Base-by-base conservation (phyloP, 164 flowering plant species). In the Paratinospora sagittata region DNA sequence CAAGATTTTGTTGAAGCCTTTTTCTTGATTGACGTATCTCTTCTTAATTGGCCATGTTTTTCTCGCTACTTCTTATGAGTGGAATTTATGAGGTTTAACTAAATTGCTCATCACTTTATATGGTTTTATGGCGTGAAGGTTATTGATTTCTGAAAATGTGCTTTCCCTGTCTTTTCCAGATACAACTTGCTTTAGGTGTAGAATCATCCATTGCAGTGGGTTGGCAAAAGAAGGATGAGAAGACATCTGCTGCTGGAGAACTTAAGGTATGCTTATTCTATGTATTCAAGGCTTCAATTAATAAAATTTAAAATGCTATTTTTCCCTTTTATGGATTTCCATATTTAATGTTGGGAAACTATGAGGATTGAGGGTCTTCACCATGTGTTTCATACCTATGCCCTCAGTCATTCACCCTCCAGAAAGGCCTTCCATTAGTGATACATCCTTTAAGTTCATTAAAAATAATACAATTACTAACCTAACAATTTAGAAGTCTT, bases 151-250 rank as follows among this genome's bases (percentile, higher is more conserved):
- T 47, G 33, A 65, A 39, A 41, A 17, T 17, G 27, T 66, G 47
- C 39, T 47, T 63, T 71, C 26, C 61, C 66, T 58, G 72, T 30
- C 68, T 11, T 63, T 65, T 81, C 24, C 87, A 96, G 99, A 90
- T 96, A 77, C 91, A 91, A 67, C 91, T 96, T 73, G 70, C 76
- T 71, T 78, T 96, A 64, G 99, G 99, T 36, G 63, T 81, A 72
- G 97, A 95, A 68, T 82, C 97, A 74, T 75, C 90, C 60, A 78
- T 95, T 71, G 76, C 84, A 49, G 97, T 89, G 76, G 98, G 99
- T 70, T 95, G 96, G 98, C 86, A 81, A 72, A 91, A 79, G 84
- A 89, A 90, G 79, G 89, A 88, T 27, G 82, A 86, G 75, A 92
- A 88, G 52, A 76, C 70, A 67, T 85, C 97, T 79, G 94, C 90